Evolutionary conservation across 495 filamentous ascomycete genomes (phyloP).

Genomic region (Lophiostoma macrostomum): DNA sequence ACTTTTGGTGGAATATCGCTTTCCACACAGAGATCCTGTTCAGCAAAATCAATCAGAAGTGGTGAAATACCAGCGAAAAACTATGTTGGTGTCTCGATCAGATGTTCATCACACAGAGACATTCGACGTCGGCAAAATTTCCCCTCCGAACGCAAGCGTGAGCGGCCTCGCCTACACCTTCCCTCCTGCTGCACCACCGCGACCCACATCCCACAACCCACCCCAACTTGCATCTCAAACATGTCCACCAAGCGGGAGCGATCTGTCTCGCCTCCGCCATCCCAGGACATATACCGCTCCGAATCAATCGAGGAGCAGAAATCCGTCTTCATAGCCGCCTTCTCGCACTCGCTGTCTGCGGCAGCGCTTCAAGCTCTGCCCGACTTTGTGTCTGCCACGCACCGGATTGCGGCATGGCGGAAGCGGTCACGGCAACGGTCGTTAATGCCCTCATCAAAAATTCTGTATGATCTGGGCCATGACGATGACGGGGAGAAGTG

Average conservation of each 20-base stretch:
- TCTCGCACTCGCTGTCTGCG: slow-evolving; percentile 40
- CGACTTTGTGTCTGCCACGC: slow-evolving; percentile 40
- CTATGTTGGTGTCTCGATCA: too few relatives aligned
- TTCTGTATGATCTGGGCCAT: slow-evolving; percentile 39
- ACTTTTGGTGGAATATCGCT: too few relatives aligned
- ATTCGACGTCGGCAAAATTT: too few relatives aligned
- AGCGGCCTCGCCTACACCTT: background rate
- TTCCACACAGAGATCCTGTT: too few relatives aligned
- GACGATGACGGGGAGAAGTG: slow-evolving; percentile 50
- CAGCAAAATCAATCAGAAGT: too few relatives aligned
- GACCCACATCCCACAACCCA: background rate
- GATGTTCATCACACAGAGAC: too few relatives aligned
- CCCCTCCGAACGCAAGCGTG: too few relatives aligned
- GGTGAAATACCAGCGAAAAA: too few relatives aligned
- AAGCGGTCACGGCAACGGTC: slow-evolving; percentile 35
- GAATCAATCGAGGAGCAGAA: slow-evolving; percentile 40
- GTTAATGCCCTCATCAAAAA: slow-evolving; percentile 17
- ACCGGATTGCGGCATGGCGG: slow-evolving; percentile 47
- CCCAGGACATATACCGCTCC: slow-evolving; percentile 38
- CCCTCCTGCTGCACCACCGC: background rate
- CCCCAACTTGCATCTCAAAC: background rate
- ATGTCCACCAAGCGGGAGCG: slow-evolving; percentile 17
- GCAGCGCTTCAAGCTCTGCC: slow-evolving; percentile 38
- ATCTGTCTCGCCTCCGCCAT: slow-evolving; percentile 6
- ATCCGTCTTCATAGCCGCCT: slow-evolving; percentile 45